Base-by-base conservation (phyloP, 345 rosid species). In the Diplotaxis tenuifolia region DNA sequence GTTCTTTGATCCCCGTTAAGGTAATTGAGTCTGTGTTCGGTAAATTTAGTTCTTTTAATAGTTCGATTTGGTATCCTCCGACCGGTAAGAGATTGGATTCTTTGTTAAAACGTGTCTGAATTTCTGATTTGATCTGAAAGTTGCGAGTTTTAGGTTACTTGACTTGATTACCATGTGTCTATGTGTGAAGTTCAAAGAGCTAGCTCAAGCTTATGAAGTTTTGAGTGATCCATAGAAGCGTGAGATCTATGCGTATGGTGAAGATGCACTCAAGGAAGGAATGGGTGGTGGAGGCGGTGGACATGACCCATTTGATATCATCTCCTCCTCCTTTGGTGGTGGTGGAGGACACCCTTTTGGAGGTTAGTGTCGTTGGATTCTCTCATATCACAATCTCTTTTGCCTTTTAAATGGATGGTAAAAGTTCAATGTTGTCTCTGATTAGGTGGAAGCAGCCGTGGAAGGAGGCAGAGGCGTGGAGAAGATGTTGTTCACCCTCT, bases 171-270 rank as follows among this genome's bases (percentile, higher is more conserved):
- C 32, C n/a, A n/a, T n/a, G n/a, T 62, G n/a, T 36, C 20, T 68
- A 1, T 68, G 4, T 78, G 82, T 83, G n/a, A n/a, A 93, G 98
- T 93, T 93, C 59, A 90, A 93, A 65, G 98, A 93, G 87, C 67
- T 93, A 42, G 93, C 96, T 0, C 93, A 93, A 78, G 96, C 96
- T 14, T 93, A 90, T 65, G 98, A 93, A 82, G 90, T 88, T 3
- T 68, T 93, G 28, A 90, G 88, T 67, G 98, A 93, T 68, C 96
- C 96, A 0, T 96, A 93, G 78, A 90, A 93, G 70, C 92, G 97
- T n/a, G 90, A 87, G 78, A 85, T 93, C n/a, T 90, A 93, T 60
- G 96, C 87, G 62, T 89, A 86, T 16, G 98, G 98, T 3, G 98
- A 93, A 72, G 96, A 93, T 65, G 96, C 96, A 1, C 96, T 92